Evolutionary conservation across 225 moss, liverwort and hornwort species (phyloP).

Genomic region (Pseudoscleropodium purum): DNA sequence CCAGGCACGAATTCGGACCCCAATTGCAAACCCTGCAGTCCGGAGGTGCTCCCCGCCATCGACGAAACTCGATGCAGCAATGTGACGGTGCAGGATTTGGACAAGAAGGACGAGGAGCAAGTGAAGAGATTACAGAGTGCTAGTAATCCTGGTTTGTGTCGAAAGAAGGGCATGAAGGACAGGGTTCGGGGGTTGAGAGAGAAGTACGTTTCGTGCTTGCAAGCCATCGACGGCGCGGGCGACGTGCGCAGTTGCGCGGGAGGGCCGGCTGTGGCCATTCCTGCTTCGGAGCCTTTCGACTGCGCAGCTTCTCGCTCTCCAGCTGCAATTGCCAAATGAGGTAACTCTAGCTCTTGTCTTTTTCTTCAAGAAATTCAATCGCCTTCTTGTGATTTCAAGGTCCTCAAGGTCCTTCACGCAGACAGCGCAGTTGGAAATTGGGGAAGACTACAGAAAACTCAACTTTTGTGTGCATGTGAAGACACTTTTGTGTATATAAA

Average conservation of each 20-base stretch:
- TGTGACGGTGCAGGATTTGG: neutral
- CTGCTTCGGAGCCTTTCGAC: neutral
- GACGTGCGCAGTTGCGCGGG: constrained; percentile 10
- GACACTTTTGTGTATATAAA: neutral
- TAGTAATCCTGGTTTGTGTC: neutral
- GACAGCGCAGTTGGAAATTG: no score
- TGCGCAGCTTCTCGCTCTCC: neutral
- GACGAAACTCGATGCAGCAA: constrained; percentile 8
- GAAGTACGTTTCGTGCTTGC: constrained; percentile 35
- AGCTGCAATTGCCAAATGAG: neutral
- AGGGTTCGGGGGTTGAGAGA: constrained; percentile 13
- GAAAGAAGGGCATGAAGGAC: constrained; percentile 10
- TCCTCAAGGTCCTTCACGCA: no score
- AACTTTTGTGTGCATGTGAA: neutral
- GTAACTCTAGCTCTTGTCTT: neutral
- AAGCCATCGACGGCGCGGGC: constrained; percentile 12
- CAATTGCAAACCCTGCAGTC: neutral
- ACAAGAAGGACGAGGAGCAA: neutral
- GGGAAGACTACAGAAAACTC: no score
- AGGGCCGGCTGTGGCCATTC: neutral
- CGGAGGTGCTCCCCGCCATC: neutral
- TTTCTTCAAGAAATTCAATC: no score
- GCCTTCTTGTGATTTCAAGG: no score
- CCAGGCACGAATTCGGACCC: neutral
- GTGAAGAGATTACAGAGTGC: neutral